A percentile compares a stretch with the other conserved stretches of the same genome.
Evolutionary conservation across 2,329 filamentous ascomycete genomes (phyloP).

Genomic region (Fusarium globosum): DNA sequence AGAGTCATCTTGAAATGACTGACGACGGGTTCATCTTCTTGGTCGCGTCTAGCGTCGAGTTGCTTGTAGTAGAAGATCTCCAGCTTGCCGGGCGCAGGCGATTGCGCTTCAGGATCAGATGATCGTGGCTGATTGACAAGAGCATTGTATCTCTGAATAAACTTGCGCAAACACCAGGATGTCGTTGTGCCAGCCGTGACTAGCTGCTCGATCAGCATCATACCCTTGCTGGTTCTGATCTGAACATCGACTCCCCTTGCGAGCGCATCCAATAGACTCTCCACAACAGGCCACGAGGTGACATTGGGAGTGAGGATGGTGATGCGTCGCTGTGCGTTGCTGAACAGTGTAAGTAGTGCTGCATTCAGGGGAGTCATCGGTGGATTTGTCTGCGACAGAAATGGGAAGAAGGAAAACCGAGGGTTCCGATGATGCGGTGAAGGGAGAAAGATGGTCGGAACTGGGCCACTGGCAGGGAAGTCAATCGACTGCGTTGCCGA

Average conservation of each 20-base stretch:
- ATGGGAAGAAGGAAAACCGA: conserved; percentile 68
- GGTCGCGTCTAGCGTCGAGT: conserved; percentile 45
- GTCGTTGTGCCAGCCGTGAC: conserved; percentile 82
- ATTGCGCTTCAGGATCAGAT: conserved; percentile 57
- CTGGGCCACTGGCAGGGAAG: conserved; percentile 39
- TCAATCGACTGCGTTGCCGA: conserved; percentile 48
- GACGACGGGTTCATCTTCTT: conserved; percentile 71
- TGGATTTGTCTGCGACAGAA: conserved; percentile 59
- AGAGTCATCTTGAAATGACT: conserved; percentile 83
- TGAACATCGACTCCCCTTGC: conserved; percentile 73
- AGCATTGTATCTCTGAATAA: conserved; percentile 66
- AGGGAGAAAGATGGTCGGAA: conserved; percentile 74
- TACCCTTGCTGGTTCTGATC: conserved; percentile 72
- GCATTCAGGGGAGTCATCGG: conserved; percentile 76
- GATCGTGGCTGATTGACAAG: conserved; percentile 34
- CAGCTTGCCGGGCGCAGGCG: conserved; percentile 59
- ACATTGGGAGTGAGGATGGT: conserved; percentile 83
- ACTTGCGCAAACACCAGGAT: conserved; percentile 67
- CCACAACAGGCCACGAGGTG: conserved; percentile 73
- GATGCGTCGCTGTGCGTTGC: conserved; percentile 67
- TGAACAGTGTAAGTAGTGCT: conserved; percentile 70
- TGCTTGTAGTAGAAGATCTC: conserved; percentile 69
- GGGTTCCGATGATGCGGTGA: conserved; percentile 79
- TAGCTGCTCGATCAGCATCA: conserved; percentile 86
- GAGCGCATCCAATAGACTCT: conserved; percentile 70